Base-by-base conservation (phyloP, 2,329 filamentous ascomycete genomes). In the Neopestalotiopsis clavispora region DNA sequence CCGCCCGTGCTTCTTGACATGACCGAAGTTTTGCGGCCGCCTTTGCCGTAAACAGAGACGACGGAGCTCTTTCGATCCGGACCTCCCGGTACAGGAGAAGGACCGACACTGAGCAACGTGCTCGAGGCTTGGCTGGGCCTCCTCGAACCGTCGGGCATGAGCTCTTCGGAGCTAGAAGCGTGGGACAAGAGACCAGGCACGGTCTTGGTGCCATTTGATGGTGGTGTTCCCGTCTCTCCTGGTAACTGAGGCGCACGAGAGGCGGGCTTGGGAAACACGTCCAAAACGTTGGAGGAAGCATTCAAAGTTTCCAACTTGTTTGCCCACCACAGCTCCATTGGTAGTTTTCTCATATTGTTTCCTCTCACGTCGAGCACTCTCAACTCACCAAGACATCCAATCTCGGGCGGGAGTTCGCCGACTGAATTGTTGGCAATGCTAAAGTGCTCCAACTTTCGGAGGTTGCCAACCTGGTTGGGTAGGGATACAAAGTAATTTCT, bases 241-340 rank as follows among this genome's bases (percentile, higher is more conserved):
- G 88, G 87, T 10, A 86, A 80, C 65, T 92, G 89, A 20, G 90
- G 88, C 61, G 90, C 84, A 62, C 93, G 90, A 9, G 92, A 92
- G 1, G 91, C 87, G 28, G 94, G 94, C 77, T 97, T 98, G 1
- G 96, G 96, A 77, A 99, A 98, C 56, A 89, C 90, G 65, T 95
- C 92, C 23, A 99, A 85, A 6, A 98, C 91, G 74, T 99, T 99
- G 12, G 96, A 98, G 0, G 95, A 98, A 13, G 97, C 91, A 75
- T 99, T 99, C 69, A 99, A 87, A 0, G 92, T 95, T 80, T 98
- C 95, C 67, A 99, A 82, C 77, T 92, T 94, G 74, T 92, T 91
- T 65, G 95, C 95, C 85, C 94, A 95, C 96, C 96, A 99, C n/a
- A 99, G 87, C 77, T 99, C 96, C 77, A 93, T 90, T 1, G 96